Base-by-base conservation (phyloP, 495 filamentous ascomycete genomes). In the Sabuloglossum arenarium region DNA sequence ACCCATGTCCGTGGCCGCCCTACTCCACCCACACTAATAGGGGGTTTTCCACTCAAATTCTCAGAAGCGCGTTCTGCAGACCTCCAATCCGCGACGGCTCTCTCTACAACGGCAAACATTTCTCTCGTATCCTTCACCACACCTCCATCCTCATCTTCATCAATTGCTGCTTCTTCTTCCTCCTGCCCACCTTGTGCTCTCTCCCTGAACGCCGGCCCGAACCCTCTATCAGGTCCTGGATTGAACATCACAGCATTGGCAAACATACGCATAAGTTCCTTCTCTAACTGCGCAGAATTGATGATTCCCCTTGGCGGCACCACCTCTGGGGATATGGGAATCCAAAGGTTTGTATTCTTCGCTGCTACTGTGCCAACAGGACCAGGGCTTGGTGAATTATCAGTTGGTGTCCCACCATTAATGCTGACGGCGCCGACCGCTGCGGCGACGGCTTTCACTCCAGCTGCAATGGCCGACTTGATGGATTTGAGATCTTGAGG, bases 201-300 rank as follows among this genome's bases (percentile, higher is more conserved):
- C 6, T 62, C 70, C 61, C 76, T 66, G 60, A 84, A 83, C 2
- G 71, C 70, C 2, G 73, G 77, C 0, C 83, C 82, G 37, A 85
- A 78, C 0, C 83, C 82, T 37, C 84, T 80, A 29, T 72, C 67
- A 0, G 82, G 76, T 57, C 86, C 79, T 0, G 83, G 79, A 60
- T 97, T 98, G 74, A 88, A 98, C 91, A 97, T 96, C 63, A 95
- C 80, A 14, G 90, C 90, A 63, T 98, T 98, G 53, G 86, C 83
- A 63, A 96, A 96, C 84, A 97, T 94, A 61, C 90, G 85, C 59
- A 91, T 87, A n/a, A 98, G 67, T 64, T 96, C 90, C 60, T 90
- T 88, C 64, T 98, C 91, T 14, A 98, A 72, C 65, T 98, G 91
- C 3, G 81, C 77, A n/a, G 81, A 85, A 68, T 97, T 98, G 65